Conservation (phyloP, 768 basidiomycete species). For the Boletus coccyginus region DNA sequence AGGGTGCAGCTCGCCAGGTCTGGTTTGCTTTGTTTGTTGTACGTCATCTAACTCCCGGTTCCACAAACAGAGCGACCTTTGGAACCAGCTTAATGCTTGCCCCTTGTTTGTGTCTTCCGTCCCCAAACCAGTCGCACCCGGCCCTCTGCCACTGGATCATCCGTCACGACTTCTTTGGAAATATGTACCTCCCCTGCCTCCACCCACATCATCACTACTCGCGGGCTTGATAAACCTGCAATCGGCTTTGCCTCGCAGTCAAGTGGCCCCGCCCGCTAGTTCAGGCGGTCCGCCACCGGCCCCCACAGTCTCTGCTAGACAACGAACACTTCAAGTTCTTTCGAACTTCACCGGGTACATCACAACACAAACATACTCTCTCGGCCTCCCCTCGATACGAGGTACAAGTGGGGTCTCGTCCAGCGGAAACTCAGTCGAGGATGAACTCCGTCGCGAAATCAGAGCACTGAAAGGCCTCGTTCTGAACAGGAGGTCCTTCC, state of each 20-base stretch:
- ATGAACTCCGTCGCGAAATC: conserved; percentile 72
- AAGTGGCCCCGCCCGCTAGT: conserved; percentile 13
- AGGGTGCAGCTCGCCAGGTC: conserved; percentile 57
- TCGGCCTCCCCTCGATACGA: conserved; percentile 18
- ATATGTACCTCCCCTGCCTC: conserved; percentile 32
- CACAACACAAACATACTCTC: conserved; percentile 64
- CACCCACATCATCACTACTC: conserved; percentile 30
- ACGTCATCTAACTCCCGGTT: not conserved
- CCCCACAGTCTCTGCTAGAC: conserved; percentile 38
- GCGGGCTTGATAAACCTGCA: conserved; percentile 19
- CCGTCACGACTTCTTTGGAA: conserved; percentile 37
- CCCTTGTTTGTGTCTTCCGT: conserved; percentile 47
- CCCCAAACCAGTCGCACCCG: conserved; percentile 6
- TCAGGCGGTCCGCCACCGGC: conserved; percentile 2
- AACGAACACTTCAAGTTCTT: conserved; percentile 62
- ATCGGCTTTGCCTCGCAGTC: conserved; percentile 18
- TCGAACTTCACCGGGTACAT: conserved; percentile 79
- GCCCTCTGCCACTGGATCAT: conserved; percentile 10
- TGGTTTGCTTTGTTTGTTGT: conserved; percentile 7
- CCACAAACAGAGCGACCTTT: conserved; percentile 45
- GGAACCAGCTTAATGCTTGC: conserved; percentile 53
- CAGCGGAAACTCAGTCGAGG: conserved; percentile 38
- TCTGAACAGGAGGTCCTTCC: conserved; percentile 58
- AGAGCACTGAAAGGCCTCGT: conserved; percentile 77
- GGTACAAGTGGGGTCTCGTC: conserved; percentile 15